Percentiles rank a stretch among this genome's conserved stretches.
These are phyloP conservation scores for Begonia loranthoides DNA, from an alignment of 306 rosid species.

Conservation along the genomic window DNA sequence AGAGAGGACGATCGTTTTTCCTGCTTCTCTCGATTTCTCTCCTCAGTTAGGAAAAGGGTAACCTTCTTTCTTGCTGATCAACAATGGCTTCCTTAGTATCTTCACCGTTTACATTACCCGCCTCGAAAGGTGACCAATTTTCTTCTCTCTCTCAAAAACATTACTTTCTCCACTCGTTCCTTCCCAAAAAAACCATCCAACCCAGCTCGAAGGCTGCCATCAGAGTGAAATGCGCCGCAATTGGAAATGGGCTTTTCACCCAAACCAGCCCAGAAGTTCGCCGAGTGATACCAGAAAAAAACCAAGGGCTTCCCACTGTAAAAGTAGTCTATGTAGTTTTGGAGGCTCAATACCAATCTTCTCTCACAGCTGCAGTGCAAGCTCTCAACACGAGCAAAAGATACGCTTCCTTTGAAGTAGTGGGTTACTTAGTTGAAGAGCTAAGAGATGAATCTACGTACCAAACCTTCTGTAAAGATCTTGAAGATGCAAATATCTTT, in stretches of 20 bases:
- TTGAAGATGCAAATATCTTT: slow-evolving; percentile 79
- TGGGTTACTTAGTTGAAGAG: slow-evolving; percentile 92
- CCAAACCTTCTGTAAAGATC: slow-evolving; percentile 54
- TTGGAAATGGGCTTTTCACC: slow-evolving; percentile 90
- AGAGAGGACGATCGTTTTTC: background rate
- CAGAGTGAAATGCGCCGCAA: slow-evolving; percentile 58
- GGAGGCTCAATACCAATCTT: slow-evolving; percentile 95
- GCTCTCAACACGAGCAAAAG: slow-evolving; percentile 35
- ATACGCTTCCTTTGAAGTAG: slow-evolving; percentile 65
- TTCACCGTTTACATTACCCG: slow-evolving; percentile 51
- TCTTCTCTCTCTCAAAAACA: slow-evolving; percentile 57
- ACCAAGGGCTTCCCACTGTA: slow-evolving; percentile 47
- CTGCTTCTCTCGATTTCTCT: background rate
- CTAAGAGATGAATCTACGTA: slow-evolving; percentile 51
- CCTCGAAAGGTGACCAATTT: slow-evolving; percentile 48
- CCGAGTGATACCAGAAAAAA: slow-evolving; percentile 62
- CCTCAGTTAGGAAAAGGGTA: slow-evolving; percentile 16
- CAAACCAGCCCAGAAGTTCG: slow-evolving; percentile 90
- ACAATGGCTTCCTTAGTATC: slow-evolving; percentile 79
- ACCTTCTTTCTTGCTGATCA: slow-evolving; percentile 6
- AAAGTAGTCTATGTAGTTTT: slow-evolving; percentile 83
- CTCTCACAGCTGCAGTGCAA: slow-evolving; percentile 70
- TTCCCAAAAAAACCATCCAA: slow-evolving; percentile 45
- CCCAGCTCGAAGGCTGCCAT: slow-evolving; percentile 22
- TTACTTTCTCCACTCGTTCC: slow-evolving; percentile 74